Evolutionary conservation across 768 basidiomycete genomes (phyloP).

Genomic region (Coprinellus aureogranulatus): DNA sequence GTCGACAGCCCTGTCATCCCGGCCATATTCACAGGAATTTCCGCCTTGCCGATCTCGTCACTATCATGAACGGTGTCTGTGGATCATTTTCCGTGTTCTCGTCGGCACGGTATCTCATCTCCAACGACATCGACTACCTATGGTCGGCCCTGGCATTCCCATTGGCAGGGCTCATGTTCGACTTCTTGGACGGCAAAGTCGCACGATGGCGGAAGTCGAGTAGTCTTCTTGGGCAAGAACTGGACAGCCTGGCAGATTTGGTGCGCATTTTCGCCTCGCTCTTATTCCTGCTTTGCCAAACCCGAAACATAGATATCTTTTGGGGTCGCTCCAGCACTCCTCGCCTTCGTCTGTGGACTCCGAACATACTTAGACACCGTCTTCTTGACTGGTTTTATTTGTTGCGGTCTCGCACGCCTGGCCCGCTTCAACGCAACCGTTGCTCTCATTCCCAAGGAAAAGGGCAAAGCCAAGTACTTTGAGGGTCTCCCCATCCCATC

Average conservation of each 20-base stretch:
- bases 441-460: conserved; percentile 86
- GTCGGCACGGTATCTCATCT: conserved; percentile 83
- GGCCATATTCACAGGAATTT: conserved; percentile 72
- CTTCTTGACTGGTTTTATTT: conserved; percentile 85
- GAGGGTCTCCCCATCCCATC: conserved; percentile 98
- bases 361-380: conserved; percentile 90
- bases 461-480: conserved; percentile 85
- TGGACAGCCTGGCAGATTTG: conserved; percentile 95
- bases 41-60: conserved; percentile 95
- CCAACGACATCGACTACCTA: conserved; percentile 74
- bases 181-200: conserved; percentile 96
- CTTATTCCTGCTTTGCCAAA: conserved; percentile 5
- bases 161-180: conserved; percentile 93
- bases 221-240: conserved; percentile 95
- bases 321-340: conserved; percentile 92
- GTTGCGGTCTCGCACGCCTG: conserved; percentile 92
- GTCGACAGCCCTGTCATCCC: conserved; percentile 14
- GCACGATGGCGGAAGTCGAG: conserved; percentile 95
- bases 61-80: conserved; percentile 98
- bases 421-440: conserved; percentile 99
- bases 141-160: conserved; percentile 88
- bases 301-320: conserved; percentile 77
- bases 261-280: conserved; percentile 41
- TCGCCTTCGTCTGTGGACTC: conserved; percentile 88
- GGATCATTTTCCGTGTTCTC: conserved; percentile 94